Evolutionary conservation across 306 rosid genomes (phyloP), one percentile per base, ranked within the genome.

Genomic region (Vigna unguiculata): DNA sequence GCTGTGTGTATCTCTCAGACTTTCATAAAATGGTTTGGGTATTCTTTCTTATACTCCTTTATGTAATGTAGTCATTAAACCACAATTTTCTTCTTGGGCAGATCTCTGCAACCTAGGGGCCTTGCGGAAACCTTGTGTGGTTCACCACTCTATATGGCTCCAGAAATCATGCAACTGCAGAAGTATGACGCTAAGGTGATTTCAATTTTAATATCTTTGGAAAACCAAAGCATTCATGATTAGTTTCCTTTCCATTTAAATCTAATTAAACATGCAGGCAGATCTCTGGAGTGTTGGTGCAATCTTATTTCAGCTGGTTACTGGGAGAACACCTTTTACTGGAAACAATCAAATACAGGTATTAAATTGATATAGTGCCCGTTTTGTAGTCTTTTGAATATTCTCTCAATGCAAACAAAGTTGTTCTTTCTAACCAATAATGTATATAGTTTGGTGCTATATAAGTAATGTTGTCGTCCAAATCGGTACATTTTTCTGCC

Each of bases 251-350:
- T 78, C 62, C 47, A 70, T 85, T 89, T 82, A 89, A 83, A 82
- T 82, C 74, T 65, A 82, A 80, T 77, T 78, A 68, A 81, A 86
- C 77, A 84, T 53, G 61, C 99, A 96, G 99, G 99, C 99, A 91
- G 99, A 96, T 91, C 99, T 96, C 86, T 96, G 99, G 99, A 96
- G 99, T 62, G 99, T 96, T 82, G 99, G 99, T 51, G 89, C 91
- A 6, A 96, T 96, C 85, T 80, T 96, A 81, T 96, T 83, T 86
- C 99, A 96, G 85, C 92, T 96, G 78, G 98, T 91, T 78, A 89
- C 91, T 9, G 99, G 98, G 76, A 88, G 82, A 86, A 91, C 99
- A 53, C 99, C 99, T 76, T 96, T 87, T 77, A 96, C 96, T 7
- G 99, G 99, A 84, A 91, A 80, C 88, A 87, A 86, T 80, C 99